These are phyloP conservation scores for Epichloe gansuensis DNA, from an alignment of 2,329 filamentous ascomycete genomes.

Conservation along the genomic window DNA sequence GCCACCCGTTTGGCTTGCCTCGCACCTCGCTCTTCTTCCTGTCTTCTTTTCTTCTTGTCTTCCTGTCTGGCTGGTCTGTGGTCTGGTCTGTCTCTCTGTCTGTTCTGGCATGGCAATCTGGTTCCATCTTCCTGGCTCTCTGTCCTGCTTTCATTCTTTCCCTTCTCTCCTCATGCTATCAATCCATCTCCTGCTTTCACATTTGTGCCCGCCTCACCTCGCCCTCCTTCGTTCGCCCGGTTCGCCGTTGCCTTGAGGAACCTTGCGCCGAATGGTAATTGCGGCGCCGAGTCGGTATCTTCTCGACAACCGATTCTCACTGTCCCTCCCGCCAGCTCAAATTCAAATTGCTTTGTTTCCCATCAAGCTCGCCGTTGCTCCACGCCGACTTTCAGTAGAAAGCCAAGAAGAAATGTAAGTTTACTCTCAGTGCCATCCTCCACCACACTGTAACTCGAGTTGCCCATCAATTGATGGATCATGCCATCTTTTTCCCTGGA, in stretches of 20 bases:
- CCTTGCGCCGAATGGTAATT: not conserved
- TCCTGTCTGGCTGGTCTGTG: not conserved
- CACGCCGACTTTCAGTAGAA: not conserved
- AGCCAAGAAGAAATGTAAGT: not conserved
- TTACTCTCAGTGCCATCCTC: too few species aligned
- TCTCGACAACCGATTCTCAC: not conserved
- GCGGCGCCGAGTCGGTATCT: not conserved
- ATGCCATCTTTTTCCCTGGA: too few species aligned
- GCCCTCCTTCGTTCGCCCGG: not conserved
- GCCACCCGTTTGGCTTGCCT: not conserved
- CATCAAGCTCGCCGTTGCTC: not conserved
- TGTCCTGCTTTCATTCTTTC: not conserved
- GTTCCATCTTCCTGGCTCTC: constrained; percentile 2
- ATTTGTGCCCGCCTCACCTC: not conserved
- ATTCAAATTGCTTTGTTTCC: not conserved
- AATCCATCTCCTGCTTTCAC: not conserved
- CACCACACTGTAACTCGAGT: too few species aligned
- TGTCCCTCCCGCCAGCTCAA: not conserved
- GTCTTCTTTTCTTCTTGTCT: not conserved
- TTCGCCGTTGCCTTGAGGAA: not conserved
- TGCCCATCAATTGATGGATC: too few species aligned
- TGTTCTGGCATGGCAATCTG: not conserved
- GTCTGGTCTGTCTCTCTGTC: too few species aligned
- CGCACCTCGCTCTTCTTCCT: not conserved
- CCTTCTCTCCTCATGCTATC: not conserved